Base-by-base conservation (phyloP, 2,329 filamentous ascomycete species). In the Epicoccum sorghinum region DNA sequence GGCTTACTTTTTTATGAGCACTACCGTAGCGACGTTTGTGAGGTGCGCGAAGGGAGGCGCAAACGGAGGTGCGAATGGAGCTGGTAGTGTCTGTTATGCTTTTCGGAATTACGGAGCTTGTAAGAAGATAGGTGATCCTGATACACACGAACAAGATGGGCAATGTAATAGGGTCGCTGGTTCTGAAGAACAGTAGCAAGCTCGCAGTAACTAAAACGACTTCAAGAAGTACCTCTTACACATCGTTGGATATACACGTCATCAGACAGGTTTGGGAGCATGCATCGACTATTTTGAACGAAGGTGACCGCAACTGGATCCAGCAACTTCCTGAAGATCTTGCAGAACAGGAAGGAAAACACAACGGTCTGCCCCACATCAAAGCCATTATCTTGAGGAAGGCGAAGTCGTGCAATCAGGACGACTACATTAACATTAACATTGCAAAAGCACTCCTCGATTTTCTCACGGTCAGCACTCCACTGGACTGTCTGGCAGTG, bases 401-500 rank as follows among this genome's bases (percentile, higher is more conserved):
- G 29, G 25, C 57, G 1, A 55, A 18, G 27, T 4, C 30, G 10
- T 24, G 18, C 25, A 23, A 55, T 3, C 22, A 41, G 13, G 43
- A 14, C 9, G 38, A 30, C 12, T 60, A 51, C 32, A 33, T 66
- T 14, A 27, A 51, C 32, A 33, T 66, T 14, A 27, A 42, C 22
- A 25, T 51, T 1, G 13, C 38, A 6, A 46, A 29, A 22, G 25
- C 46, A 0, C 69, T 70, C 32, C 61, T 70, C 10, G 42, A 42
- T 12, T 66, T 72, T 3, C 68, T 76, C 4, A 72, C 73, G 1
- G 71, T 77, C 53, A 44, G 55, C 9, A 58, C 67, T n/a, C 42
- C 75, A 10, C 42, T 76, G 7, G 66, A 75, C 36, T 74, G 66
- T 38, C 63, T 76, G 13, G 65, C 72, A 7, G 58, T 75, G 2